Conservation (phyloP, 805 yeast genomes). For the Limtongia smithiae region DNA sequence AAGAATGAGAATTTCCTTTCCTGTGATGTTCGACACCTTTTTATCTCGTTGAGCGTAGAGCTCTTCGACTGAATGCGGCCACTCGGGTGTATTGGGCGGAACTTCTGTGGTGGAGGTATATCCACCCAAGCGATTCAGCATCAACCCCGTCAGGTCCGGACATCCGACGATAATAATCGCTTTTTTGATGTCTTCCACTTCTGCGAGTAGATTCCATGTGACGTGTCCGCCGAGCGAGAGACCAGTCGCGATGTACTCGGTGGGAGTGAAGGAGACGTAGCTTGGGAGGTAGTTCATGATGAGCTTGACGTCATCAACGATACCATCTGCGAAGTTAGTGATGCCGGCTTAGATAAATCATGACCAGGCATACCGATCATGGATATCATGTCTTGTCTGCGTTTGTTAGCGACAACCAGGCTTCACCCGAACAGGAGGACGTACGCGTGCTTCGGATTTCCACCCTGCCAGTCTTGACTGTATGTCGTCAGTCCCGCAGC, state of each 20-base stretch:
- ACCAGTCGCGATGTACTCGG: conserved; percentile 45
- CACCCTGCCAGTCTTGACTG: conserved; percentile 47
- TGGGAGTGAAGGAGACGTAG: conserved; percentile 34
- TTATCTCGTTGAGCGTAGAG: conserved; percentile 18
- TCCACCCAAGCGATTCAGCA: conserved; percentile 43
- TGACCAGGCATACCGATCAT: conserved; percentile 40
- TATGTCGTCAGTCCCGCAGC: too few species aligned
- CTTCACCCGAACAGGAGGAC: not conserved
- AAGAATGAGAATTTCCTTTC: conserved; percentile 33
- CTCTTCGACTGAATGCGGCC: conserved; percentile 28
- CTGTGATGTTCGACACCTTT: conserved; percentile 13
- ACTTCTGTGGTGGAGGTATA: conserved; percentile 16
- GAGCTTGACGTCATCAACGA: conserved; percentile 44
- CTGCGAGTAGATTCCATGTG: conserved; percentile 45
- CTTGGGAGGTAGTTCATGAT: conserved; percentile 47
- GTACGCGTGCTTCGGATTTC: conserved; percentile 47
- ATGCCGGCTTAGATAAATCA: not conserved
- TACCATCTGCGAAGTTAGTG: conserved; percentile 30
- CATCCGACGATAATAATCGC: conserved; percentile 54
- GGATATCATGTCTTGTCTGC: conserved; percentile 46
- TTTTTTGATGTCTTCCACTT: conserved; percentile 42
- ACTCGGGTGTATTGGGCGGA: conserved; percentile 17
- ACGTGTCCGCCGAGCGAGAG: conserved; percentile 58
- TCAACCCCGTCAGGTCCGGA: conserved; percentile 45
- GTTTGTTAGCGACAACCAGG: not conserved